Evolutionary conservation across 345 rosid genomes (phyloP).

Genomic region (Sonneratia caseolaris): DNA sequence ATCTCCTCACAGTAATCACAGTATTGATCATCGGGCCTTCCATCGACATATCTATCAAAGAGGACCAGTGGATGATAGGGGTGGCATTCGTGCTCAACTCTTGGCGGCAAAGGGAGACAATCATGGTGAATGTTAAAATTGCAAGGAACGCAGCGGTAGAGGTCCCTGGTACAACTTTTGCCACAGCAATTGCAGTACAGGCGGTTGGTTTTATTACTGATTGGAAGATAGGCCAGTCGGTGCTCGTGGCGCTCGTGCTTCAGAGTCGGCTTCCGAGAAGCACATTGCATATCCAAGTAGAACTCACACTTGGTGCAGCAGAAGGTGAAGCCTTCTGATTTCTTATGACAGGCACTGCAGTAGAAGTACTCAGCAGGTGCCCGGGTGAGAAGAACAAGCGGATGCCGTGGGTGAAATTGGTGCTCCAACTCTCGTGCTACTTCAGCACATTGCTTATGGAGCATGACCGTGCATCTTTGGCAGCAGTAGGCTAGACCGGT

Average conservation of each 20-base stretch:
- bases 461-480: not conserved
- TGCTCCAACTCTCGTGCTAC: not conserved
- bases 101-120: not conserved
- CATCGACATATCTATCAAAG: not conserved
- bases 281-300: not conserved
- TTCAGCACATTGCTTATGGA: not conserved
- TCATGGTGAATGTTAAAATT: not conserved
- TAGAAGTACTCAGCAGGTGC: not conserved
- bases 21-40: not conserved
- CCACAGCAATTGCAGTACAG: not conserved
- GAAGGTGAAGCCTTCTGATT: not conserved
- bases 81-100: not conserved
- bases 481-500: slow-evolving; percentile 1
- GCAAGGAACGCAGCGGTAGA: not conserved
- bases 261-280: not conserved
- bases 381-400: not conserved
- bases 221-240: not conserved
- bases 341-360: not conserved
- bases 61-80: not conserved
- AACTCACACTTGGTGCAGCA: not conserved
- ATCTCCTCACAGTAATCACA: not conserved
- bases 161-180: not conserved
- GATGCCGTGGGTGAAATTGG: not conserved
- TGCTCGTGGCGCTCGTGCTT: not conserved
- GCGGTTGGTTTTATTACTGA: not conserved